Base-by-base conservation (phyloP, 1,284 basidiomycete genomes). In the Phenoliferia sp. region DNA sequence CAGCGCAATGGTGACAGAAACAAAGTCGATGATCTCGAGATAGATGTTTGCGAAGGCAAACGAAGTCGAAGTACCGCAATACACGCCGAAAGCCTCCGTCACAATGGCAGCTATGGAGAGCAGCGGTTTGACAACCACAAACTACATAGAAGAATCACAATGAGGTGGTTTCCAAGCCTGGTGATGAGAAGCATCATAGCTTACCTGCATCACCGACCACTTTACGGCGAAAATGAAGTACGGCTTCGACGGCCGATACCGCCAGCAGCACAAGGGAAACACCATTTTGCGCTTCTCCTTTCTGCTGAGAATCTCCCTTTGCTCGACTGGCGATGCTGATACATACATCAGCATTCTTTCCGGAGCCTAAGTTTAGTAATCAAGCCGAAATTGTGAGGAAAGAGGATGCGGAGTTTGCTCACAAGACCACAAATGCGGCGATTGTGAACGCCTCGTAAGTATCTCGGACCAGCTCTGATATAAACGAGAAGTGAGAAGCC, bases 171-270 rank as follows among this genome's bases (percentile, higher is more conserved):
- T n/a, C n/a, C 12, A 48, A n/a, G n/a, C 22, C 39, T 48, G 39
- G 39, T 48, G 39, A 48, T 48, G n/a, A 48, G 39, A 48, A 48
- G n/a, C 15, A n/a, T 48, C 55, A 28, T 17, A 17, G 29, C 56
- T 17, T 58, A 93, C 84, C n/a, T 94, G 91, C 61, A 91, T 79
- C 44, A 71, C 66, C 6, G 65, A 79, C 34, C 73, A 89, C 81
- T 90, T 92, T 75, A 93, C 79, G 0, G 90, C 88, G 77, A 91
- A 88, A 87, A 92, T 88, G 77, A 93, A 93, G 79, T 93, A 92
- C 0, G 88, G 83, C 86, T 93, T 94, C 6, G 89, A 90, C 0
- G 91, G 90, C 44, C 90, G 81, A 78, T 88, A 92, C 74, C 89
- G 50, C 50, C 36, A 60, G 26, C 59, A 60, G 31, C 59, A 60